Conservation (phyloP, 495 filamentous ascomycete species). For the Neurospora sublineolata region DNA sequence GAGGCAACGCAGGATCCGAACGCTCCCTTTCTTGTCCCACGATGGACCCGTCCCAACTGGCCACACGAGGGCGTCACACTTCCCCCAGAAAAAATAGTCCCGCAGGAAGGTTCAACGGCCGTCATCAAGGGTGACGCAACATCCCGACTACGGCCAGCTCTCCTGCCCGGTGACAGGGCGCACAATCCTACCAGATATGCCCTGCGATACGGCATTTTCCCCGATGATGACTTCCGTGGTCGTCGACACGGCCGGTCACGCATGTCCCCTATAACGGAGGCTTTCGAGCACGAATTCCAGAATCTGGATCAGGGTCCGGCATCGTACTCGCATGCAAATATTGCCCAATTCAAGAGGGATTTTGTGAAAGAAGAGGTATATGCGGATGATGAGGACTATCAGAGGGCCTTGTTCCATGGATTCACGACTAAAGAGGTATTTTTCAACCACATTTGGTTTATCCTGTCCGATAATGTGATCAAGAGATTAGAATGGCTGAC, state of each 20-base stretch:
- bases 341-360: constrained; percentile 4
- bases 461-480: background rate
- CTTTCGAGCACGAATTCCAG: background rate
- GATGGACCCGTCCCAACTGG: background rate
- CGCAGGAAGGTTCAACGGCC: background rate
- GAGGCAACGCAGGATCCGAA: background rate
- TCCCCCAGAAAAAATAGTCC: background rate
- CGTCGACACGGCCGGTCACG: constrained; percentile 20
- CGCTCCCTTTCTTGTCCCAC: background rate
- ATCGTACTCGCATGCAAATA: background rate
- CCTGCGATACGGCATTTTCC: constrained; percentile 22
- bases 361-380: constrained; percentile 6
- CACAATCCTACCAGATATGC: constrained; percentile 23
- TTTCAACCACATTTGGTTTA: background rate
- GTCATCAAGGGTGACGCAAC: constrained; percentile 9
- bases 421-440: constrained; percentile 23
- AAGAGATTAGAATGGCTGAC: background rate
- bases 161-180: constrained; percentile 11
- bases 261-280: constrained; percentile 17
- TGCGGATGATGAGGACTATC: constrained; percentile 21
- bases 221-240: constrained; percentile 4
- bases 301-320: background rate
- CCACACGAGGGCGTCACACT: background rate
- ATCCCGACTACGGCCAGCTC: constrained; percentile 16
- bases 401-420: constrained; percentile 14